phyloP scores from a whole-genome alignment of 1,139 yeast species.

The Hemisphaericaspora xylofermentans region DNA sequence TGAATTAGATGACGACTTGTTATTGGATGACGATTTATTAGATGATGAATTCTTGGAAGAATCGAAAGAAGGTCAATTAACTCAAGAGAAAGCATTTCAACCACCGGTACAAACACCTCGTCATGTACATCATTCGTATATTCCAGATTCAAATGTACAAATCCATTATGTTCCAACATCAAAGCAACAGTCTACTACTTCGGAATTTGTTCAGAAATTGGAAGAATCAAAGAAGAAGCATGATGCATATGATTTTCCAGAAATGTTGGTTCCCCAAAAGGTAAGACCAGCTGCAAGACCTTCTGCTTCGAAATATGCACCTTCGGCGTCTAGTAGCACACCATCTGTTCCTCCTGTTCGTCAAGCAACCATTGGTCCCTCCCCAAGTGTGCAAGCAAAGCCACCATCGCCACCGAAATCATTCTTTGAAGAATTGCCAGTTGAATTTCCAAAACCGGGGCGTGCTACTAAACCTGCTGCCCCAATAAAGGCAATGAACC shows the following conservation, averaged over 20 bases:
- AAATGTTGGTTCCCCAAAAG: conserved; percentile 49
- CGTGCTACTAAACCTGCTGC: conserved; percentile 33
- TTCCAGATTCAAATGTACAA: conserved; percentile 7
- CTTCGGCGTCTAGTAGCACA: conserved; percentile 21
- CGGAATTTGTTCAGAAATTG: conserved; percentile 25
- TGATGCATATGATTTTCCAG: conserved; percentile 81
- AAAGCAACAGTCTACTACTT: conserved; percentile 1
- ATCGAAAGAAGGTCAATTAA: conserved; percentile 3
- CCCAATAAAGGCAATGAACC: conserved; percentile 17
- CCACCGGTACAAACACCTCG: conserved; percentile 5
- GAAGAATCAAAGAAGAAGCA: conserved; percentile 54
- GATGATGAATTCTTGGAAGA: conserved; percentile 16
- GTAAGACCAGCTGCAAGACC: conserved; percentile 37
- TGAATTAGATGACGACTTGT: conserved; percentile 18
- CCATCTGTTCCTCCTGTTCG: conserved; percentile 15
- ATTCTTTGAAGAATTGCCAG: conserved; percentile 58
- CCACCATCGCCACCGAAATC: conserved; percentile 28
- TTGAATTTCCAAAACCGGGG: conserved; percentile 25
- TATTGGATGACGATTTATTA: conserved; percentile 18
- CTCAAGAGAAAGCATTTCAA: conserved; percentile 3
- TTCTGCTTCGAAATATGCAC: conserved; percentile 23
- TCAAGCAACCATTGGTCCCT: conserved; percentile 2
- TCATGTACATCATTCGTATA: conserved; percentile 9
- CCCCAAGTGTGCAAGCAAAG: conserved; percentile 10
- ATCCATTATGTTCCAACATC: conserved; percentile 7